Conservation (phyloP, 1,284 basidiomycete genomes). For the Golubevia pallescens region DNA sequence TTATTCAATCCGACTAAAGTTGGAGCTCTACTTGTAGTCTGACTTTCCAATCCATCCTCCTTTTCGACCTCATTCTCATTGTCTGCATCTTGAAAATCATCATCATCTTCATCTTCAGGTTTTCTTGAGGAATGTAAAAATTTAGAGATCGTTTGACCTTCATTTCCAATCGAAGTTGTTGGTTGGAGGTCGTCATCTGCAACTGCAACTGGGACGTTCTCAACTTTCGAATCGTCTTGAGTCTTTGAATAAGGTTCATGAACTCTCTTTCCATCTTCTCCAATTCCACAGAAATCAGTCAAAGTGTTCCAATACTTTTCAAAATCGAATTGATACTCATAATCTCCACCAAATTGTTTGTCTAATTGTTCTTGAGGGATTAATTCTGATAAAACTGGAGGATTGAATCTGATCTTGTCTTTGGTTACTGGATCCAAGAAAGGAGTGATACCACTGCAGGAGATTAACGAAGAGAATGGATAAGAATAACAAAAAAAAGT, state of each 20-base stretch:
- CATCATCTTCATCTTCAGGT: background rate
- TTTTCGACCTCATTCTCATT: background rate
- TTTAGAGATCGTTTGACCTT: background rate
- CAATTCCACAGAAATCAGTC: background rate
- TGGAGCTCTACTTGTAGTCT: background rate
- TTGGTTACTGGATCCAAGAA: constrained; percentile 88
- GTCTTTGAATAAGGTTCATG: background rate
- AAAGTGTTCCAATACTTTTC: constrained; percentile 40
- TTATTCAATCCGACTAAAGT: background rate
- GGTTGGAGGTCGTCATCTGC: no score
- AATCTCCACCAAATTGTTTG: constrained; percentile 79
- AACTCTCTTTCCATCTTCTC: background rate
- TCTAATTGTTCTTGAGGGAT: constrained; percentile 79
- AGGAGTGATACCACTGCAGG: constrained; percentile 81
- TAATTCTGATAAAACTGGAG: constrained; percentile 74
- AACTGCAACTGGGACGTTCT: background rate
- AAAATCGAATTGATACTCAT: constrained; percentile 75
- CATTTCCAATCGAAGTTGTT: background rate
- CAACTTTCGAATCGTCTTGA: background rate
- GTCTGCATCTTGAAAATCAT: background rate
- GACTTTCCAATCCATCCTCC: background rate
- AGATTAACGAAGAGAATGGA: constrained; percentile 31
- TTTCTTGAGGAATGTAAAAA: background rate
- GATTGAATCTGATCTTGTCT: constrained; percentile 86
- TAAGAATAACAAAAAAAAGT: constrained; percentile 77